These are phyloP conservation scores for Biancaea sappan DNA, from an alignment of 306 rosid species.

Conservation along the genomic window DNA sequence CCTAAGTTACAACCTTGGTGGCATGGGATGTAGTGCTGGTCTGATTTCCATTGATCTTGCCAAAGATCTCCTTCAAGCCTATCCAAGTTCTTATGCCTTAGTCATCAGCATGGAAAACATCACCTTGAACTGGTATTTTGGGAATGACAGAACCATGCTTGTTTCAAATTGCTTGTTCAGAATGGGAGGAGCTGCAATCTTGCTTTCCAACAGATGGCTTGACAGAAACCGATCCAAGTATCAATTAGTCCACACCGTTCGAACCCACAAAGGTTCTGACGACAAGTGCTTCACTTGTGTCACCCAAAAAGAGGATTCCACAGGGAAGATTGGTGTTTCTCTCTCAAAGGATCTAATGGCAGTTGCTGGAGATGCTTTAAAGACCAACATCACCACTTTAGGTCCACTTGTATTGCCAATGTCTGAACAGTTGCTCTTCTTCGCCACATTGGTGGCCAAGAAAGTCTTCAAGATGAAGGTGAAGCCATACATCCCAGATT, in stretches of 20 bases:
- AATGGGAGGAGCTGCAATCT: slow-evolving; percentile 69
- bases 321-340: slow-evolving; percentile 54
- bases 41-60: slow-evolving; percentile 68
- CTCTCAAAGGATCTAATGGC: slow-evolving; percentile 68
- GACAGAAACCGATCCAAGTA: slow-evolving; percentile 51
- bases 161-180: slow-evolving; percentile 68
- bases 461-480: slow-evolving; percentile 55
- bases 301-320: slow-evolving; percentile 54
- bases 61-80: slow-evolving; percentile 62
- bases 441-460: slow-evolving; percentile 53
- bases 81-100: slow-evolving; percentile 61
- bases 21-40: slow-evolving; percentile 80
- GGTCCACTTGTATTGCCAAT: slow-evolving; percentile 68
- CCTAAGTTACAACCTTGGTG: slow-evolving; percentile 58
- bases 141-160: slow-evolving; percentile 68
- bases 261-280: slow-evolving; percentile 67
- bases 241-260: slow-evolving; percentile 51
- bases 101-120: slow-evolving; percentile 70
- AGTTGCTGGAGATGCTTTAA: slow-evolving; percentile 69
- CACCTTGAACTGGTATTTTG: slow-evolving; percentile 71
- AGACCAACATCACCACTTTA: slow-evolving; percentile 64
- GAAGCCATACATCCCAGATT: slow-evolving; percentile 68
- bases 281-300: slow-evolving; percentile 66
- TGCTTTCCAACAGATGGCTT: slow-evolving; percentile 54
- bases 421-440: slow-evolving; percentile 65